Conservation (phyloP, 768 basidiomycete genomes). For the Lentinula raphanica region DNA sequence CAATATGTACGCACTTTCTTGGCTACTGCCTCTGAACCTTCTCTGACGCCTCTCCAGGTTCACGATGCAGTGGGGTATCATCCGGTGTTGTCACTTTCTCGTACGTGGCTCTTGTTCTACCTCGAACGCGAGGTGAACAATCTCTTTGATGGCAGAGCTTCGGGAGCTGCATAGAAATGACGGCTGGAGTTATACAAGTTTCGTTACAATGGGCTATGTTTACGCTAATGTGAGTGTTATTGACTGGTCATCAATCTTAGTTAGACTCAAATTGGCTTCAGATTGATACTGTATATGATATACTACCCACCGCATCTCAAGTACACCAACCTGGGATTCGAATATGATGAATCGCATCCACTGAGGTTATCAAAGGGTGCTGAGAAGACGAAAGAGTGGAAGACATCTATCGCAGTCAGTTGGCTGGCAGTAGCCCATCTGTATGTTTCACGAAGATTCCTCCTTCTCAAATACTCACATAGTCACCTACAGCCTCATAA, state of each 20-base stretch:
- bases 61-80: slow-evolving; percentile 76
- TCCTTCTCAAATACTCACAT: slow-evolving; percentile 7
- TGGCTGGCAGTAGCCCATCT: slow-evolving; percentile 70
- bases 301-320: slow-evolving; percentile 89
- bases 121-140: not conserved
- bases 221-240: slow-evolving; percentile 64
- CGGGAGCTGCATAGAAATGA: slow-evolving; percentile 71
- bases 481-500: slow-evolving; percentile 40
- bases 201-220: slow-evolving; percentile 82
- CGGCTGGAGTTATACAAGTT: slow-evolving; percentile 81
- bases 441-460: slow-evolving; percentile 39
- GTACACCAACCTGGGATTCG: slow-evolving; percentile 44
- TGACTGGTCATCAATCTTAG: not conserved
- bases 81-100: slow-evolving; percentile 74
- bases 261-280: slow-evolving; percentile 24
- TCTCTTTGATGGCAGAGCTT: slow-evolving; percentile 40
- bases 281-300: slow-evolving; percentile 84
- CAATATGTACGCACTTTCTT: slow-evolving; percentile 57
- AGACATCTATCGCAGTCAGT: slow-evolving; percentile 67
- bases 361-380: slow-evolving; percentile 40
- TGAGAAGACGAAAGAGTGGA: slow-evolving; percentile 65
- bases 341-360: slow-evolving; percentile 36
- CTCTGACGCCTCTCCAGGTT: slow-evolving; percentile 42
- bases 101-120: slow-evolving; percentile 38
- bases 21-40: not conserved